A percentile compares a stretch with the other conserved stretches of the same genome.
Evolutionary conservation across 1,284 basidiomycete species (phyloP).

Genomic region (Cutaneotrichosporon dermatis): DNA sequence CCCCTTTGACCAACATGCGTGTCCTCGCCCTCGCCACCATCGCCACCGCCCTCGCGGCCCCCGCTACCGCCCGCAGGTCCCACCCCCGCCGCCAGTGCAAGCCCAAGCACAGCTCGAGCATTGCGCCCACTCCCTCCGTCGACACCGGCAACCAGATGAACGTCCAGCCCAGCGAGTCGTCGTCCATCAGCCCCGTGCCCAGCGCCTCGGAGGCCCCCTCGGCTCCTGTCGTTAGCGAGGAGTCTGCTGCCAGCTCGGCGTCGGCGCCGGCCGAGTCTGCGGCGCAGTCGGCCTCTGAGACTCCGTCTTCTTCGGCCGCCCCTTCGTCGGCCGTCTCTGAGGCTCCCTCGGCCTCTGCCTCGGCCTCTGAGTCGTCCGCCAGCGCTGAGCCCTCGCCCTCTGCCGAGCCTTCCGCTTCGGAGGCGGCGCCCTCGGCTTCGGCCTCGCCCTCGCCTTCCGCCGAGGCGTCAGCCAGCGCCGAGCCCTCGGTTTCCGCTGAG

Average conservation of each 20-base stretch:
- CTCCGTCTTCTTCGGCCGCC: background rate
- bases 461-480: background rate
- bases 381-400: conserved; percentile 4
- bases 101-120: background rate
- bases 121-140: background rate
- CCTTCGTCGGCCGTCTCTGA: no score
- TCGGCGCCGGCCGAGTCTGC: conserved; percentile 9
- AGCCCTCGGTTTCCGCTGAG: conserved; percentile 16
- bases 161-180: background rate
- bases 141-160: background rate
- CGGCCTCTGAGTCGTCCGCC: conserved; percentile 25
- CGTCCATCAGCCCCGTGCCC: no score
- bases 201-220: no score
- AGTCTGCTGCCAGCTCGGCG: background rate
- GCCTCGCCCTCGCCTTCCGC: background rate
- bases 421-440: background rate
- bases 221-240: no score
- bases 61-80: background rate
- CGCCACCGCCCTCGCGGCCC: conserved; percentile 7
- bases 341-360: conserved; percentile 12
- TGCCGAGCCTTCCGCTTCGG: background rate
- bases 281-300: conserved; percentile 22
- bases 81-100: conserved; percentile 6
- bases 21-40: conserved; percentile 6
- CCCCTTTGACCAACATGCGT: conserved; percentile 8